These are phyloP conservation scores for Rasamsonia emersonii DNA, from an alignment of 2,329 filamentous ascomycete species.

Conservation along the genomic window DNA sequence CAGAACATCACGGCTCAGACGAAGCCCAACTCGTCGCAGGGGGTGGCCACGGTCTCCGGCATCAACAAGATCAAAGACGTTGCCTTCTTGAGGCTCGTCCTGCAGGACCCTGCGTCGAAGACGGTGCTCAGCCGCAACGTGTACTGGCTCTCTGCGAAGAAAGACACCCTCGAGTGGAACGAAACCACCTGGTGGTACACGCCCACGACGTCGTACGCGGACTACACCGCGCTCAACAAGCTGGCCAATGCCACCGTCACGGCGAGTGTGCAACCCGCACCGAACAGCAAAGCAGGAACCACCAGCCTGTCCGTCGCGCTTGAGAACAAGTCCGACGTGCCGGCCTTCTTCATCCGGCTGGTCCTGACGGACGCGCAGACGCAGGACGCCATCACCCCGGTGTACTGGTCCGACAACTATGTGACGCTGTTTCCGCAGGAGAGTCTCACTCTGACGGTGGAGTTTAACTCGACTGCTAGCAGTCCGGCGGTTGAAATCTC, in stretches of 20 bases:
- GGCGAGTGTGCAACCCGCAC: constrained; percentile 13
- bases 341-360: constrained; percentile 51
- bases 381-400: constrained; percentile 41
- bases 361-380: constrained; percentile 37
- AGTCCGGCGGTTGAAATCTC: constrained; percentile 12
- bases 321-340: constrained; percentile 44
- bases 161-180: constrained; percentile 48
- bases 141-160: constrained; percentile 47
- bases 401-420: constrained; percentile 56
- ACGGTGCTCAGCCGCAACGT: constrained; percentile 46
- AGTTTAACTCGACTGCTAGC: constrained; percentile 11
- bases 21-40: constrained; percentile 38
- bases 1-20: constrained; percentile 26
- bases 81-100: constrained; percentile 43
- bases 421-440: constrained; percentile 53
- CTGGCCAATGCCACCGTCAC: constrained; percentile 33
- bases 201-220: constrained; percentile 44
- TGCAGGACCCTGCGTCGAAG: constrained; percentile 26
- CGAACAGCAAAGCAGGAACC: constrained; percentile 3
- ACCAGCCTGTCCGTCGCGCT: constrained; percentile 31
- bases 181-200: constrained; percentile 53
- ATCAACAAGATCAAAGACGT: constrained; percentile 32
- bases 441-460: constrained; percentile 34
- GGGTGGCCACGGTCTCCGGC: constrained; percentile 23
- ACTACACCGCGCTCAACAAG: constrained; percentile 39